Percentiles rank a stretch among this genome's conserved stretches.
Evolutionary conservation across 192 early-diverging fungal genomes (phyloP).

Genomic region (Coemansia sp.): DNA sequence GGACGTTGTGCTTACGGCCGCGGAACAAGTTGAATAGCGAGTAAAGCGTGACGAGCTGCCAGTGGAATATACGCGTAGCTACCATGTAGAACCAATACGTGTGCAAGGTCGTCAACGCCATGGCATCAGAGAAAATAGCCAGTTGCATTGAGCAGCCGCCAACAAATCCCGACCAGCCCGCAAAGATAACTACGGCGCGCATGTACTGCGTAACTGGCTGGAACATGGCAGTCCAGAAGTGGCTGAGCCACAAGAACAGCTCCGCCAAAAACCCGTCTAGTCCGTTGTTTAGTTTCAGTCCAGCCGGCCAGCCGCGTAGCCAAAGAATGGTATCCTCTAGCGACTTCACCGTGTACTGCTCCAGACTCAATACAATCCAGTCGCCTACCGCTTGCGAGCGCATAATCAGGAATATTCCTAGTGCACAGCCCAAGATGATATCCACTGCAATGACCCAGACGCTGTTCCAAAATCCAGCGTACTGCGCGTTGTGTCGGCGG

Average conservation of each 20-base stretch:
- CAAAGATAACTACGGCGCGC: conserved; percentile 66
- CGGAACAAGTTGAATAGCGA: conserved; percentile 93
- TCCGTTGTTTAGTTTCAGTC: conserved; percentile 94
- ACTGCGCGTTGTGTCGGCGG: conserved; percentile 41
- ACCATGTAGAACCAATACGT: conserved; percentile 96
- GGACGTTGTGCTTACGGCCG: conserved; percentile 74
- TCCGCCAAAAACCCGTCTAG: conserved; percentile 88
- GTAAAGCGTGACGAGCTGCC: conserved; percentile 83
- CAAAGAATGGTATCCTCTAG: conserved; percentile 79
- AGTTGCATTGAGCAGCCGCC: conserved; percentile 87
- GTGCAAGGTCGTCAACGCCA: conserved; percentile 86
- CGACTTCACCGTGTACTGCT: conserved; percentile 69
- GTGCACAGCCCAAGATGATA: conserved; percentile 79
- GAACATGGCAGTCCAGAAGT: conserved; percentile 78
- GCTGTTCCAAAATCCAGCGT: conserved; percentile 88
- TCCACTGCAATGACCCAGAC: conserved; percentile 96
- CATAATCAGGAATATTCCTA: conserved; percentile 72
- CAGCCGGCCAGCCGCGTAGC: conserved; percentile 92
- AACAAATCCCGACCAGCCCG: conserved; percentile 73
- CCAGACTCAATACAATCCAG: conserved; percentile 56
- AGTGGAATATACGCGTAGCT: conserved; percentile 89
- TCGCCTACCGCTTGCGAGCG: conserved; percentile 63
- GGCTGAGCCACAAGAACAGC: conserved; percentile 86
- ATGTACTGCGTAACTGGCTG: conserved; percentile 51
- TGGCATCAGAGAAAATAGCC: conserved; percentile 79